Conservation (phyloP, 2,329 filamentous ascomycete species). For the Leptoxyphium fumago region DNA sequence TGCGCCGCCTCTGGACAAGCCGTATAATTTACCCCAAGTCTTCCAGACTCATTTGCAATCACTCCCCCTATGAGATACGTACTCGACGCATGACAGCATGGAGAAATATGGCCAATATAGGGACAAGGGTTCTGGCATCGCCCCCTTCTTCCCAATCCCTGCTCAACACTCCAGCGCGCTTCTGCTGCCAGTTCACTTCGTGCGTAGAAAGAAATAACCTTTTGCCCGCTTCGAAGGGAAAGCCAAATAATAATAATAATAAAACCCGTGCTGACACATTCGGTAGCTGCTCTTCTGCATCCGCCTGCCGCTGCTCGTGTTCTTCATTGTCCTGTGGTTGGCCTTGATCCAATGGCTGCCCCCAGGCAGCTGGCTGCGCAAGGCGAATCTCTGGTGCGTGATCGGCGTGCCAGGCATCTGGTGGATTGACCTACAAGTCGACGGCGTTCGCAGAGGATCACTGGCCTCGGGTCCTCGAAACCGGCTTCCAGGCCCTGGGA, state of each 20-base stretch:
- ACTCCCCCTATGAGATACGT: too few relatives aligned
- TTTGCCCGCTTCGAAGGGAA: neutral
- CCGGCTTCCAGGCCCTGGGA: constrained; percentile 63
- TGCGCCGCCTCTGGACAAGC: too few relatives aligned
- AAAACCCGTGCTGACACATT: neutral
- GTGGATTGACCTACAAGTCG: constrained; percentile 98
- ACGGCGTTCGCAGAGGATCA: constrained; percentile 83
- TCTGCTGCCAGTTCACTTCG: constrained; percentile 32
- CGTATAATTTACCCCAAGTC: too few relatives aligned
- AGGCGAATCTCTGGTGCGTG: constrained; percentile 75
- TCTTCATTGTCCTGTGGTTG: constrained; percentile 29
- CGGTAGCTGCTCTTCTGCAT: constrained; percentile 57
- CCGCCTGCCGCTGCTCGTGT: constrained; percentile 65
- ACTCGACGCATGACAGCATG: constrained; percentile 37
- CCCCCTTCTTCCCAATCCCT: constrained; percentile 78
- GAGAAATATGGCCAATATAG: constrained; percentile 92
- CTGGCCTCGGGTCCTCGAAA: constrained; percentile 58
- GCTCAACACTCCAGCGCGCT: constrained; percentile 47
- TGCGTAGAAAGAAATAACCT: constrained; percentile 6
- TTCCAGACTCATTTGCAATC: too few relatives aligned
- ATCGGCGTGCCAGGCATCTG: constrained; percentile 83
- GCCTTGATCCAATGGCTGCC: constrained; percentile 54
- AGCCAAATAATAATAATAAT: neutral
- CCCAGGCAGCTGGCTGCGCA: constrained; percentile 53
- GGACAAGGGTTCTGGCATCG: constrained; percentile 86